Percentiles rank a stretch among this genome's conserved stretches.
Evolutionary conservation across 179 eudicot species (phyloP).

Genomic region (Actinidia chinensis): DNA sequence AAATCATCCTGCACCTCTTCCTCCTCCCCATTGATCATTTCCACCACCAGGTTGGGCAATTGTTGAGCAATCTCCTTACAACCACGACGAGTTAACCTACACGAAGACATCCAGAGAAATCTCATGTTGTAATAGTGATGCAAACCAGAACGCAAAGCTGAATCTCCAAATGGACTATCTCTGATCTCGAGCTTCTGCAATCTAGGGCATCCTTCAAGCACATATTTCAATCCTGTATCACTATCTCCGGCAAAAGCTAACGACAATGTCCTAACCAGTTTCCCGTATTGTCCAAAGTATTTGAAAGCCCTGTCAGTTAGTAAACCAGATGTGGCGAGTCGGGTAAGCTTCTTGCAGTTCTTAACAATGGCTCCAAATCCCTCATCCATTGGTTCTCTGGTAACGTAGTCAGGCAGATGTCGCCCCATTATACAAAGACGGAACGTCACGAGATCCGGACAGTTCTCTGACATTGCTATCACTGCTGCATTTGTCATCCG

Average conservation of each 20-base stretch:
- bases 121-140: conserved; percentile 79
- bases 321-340: conserved; percentile 78
- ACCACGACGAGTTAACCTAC: conserved; percentile 64
- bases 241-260: conserved; percentile 95
- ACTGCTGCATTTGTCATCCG: conserved; percentile 92
- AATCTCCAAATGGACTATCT: conserved; percentile 86
- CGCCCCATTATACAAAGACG: conserved; percentile 89
- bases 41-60: conserved; percentile 70
- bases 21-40: conserved; percentile 43
- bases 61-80: conserved; percentile 55
- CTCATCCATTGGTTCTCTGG: conserved; percentile 85
- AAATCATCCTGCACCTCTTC: conserved; percentile 43
- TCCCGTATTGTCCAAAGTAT: conserved; percentile 71
- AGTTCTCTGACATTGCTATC: conserved; percentile 73
- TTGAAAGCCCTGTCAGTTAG: conserved; percentile 72
- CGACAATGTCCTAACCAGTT: conserved; percentile 65
- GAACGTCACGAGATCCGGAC: conserved; percentile 71
- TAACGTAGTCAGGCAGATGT: conserved; percentile 62
- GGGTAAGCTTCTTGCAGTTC: conserved; percentile 81
- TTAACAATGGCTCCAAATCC: conserved; percentile 92
- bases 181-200: conserved; percentile 91
- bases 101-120: conserved; percentile 85
- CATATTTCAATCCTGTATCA: conserved; percentile 73
- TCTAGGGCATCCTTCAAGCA: conserved; percentile 77
- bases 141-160: conserved; percentile 62